phyloP scores from a whole-genome alignment of 164 flowering plant genomes.

The Piper longum region DNA sequence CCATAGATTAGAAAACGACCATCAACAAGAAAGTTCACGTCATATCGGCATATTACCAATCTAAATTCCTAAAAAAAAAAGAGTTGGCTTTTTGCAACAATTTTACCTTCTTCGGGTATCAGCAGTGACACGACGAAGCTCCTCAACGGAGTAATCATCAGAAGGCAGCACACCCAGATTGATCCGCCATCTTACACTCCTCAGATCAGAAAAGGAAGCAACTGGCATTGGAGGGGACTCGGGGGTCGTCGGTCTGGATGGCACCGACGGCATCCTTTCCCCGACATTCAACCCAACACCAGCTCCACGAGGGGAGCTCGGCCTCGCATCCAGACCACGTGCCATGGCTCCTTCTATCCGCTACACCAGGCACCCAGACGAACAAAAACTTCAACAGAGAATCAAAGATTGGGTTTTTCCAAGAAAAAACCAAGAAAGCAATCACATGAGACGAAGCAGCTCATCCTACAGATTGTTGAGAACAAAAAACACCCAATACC shows the following conservation, averaged over 20 bases:
- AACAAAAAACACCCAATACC: no score
- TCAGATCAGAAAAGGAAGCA: slow-evolving; percentile 27
- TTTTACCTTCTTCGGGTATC: slow-evolving; percentile 67
- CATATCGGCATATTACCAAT: no score
- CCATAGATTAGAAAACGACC: no score
- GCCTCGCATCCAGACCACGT: neutral
- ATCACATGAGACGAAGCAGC: no score
- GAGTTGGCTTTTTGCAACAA: neutral
- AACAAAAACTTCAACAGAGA: no score
- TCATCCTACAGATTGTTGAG: no score
- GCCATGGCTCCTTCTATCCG: neutral
- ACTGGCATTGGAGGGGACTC: neutral
- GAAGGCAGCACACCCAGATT: slow-evolving; percentile 60
- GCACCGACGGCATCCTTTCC: slow-evolving; percentile 10
- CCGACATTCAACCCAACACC: neutral
- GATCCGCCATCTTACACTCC: slow-evolving; percentile 87
- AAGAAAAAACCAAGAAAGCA: no score
- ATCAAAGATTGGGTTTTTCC: no score
- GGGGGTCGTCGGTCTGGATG: slow-evolving; percentile 1
- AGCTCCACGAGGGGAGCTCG: neutral
- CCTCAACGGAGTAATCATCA: slow-evolving; percentile 41
- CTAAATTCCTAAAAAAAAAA: no score
- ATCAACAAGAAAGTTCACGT: no score
- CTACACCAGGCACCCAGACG: no score
- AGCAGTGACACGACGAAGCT: slow-evolving; percentile 83